Evolutionary conservation across 139 green algal genomes (phyloP).

Genomic region (Tetradesmus lagerheimii): DNA sequence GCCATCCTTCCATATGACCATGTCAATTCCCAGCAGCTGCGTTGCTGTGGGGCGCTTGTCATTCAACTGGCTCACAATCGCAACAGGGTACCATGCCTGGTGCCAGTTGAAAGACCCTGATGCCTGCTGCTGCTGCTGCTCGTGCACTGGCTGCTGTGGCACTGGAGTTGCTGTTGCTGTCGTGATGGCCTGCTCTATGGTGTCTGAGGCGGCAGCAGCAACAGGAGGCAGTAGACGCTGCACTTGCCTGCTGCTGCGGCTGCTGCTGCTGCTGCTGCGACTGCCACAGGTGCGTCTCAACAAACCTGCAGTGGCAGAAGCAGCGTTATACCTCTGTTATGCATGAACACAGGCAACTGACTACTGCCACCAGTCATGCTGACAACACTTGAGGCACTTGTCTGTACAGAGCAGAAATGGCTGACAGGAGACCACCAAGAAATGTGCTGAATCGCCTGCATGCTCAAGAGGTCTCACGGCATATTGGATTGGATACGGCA

Average conservation of each 20-base stretch:
- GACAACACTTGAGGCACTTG: too few species aligned
- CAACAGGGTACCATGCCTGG: conserved; percentile 40
- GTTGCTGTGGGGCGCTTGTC: neutral
- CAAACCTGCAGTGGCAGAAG: neutral
- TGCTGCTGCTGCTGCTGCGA: neutral
- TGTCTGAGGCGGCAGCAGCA: neutral
- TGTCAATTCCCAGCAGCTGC: conserved; percentile 24
- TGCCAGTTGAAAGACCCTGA: conserved; percentile 32
- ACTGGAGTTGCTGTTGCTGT: neutral
- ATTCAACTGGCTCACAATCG: conserved; percentile 34
- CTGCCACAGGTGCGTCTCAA: neutral
- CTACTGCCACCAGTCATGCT: too few species aligned
- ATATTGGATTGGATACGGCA: too few species aligned
- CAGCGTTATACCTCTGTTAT: too few species aligned
- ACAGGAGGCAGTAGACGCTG: neutral
- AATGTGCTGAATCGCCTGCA: too few species aligned
- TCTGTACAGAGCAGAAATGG: too few species aligned
- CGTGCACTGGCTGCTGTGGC: neutral
- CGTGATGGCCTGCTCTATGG: neutral
- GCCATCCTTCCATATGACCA: conserved; percentile 35
- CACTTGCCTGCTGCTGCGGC: neutral
- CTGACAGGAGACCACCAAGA: too few species aligned
- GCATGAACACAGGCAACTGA: too few species aligned
- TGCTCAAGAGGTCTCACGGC: too few species aligned
- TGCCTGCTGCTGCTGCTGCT: neutral